Evolutionary conservation across 345 rosid species (phyloP).

Genomic region (Acer yangbiense): DNA sequence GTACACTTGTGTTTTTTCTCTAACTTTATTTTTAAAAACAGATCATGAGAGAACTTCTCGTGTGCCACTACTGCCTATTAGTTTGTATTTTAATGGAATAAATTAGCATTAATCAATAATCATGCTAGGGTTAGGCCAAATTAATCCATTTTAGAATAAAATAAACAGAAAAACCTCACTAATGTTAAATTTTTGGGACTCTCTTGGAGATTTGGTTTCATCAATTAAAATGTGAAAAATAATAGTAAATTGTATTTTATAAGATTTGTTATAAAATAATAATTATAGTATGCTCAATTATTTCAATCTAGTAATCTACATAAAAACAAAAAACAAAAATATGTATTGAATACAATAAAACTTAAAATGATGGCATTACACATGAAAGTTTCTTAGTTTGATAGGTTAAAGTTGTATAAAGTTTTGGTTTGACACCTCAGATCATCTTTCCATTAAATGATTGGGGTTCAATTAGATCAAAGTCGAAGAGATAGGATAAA

Average conservation of each 20-base stretch:
- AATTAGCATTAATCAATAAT: slow-evolving; percentile 18
- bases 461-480: no score
- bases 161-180: neutral
- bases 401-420: no score
- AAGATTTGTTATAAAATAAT: neutral
- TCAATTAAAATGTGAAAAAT: neutral
- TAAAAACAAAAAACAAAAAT: no score
- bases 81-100: slow-evolving; percentile 12
- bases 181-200: neutral
- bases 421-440: no score
- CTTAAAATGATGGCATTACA: no score
- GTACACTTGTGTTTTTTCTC: neutral
- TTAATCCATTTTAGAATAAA: slow-evolving; percentile 27
- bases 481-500: no score
- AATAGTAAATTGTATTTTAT: neutral
- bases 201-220: neutral
- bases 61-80: slow-evolving; percentile 30
- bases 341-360: no score
- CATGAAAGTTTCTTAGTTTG: no score
- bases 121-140: slow-evolving; percentile 32
- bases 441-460: no score
- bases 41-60: slow-evolving; percentile 24
- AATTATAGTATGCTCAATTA: neutral
- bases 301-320: no score
- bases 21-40: neutral